Conservation (phyloP, 805 yeast genomes). For the Yamadazyma takamatsuzukensis region DNA sequence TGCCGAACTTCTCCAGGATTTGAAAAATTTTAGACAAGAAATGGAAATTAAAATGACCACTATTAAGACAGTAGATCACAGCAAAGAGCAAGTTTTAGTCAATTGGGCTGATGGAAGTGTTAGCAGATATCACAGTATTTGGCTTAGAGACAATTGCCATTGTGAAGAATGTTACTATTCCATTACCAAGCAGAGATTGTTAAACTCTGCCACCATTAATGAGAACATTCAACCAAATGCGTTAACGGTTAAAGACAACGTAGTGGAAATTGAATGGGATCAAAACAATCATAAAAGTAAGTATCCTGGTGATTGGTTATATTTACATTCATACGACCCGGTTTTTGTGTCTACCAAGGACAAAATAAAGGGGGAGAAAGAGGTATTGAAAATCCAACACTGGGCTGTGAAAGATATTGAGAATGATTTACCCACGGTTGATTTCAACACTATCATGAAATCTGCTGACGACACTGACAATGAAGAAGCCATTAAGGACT, state of each 20-base stretch:
- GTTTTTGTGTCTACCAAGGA: constrained; percentile 29
- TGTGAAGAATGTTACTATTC: constrained; percentile 52
- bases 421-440: constrained; percentile 43
- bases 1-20: no score
- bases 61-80: no score
- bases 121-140: constrained; percentile 43
- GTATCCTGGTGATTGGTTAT: constrained; percentile 41
- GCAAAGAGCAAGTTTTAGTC: no score
- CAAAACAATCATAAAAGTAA: constrained; percentile 35
- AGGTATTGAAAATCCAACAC: constrained; percentile 25
- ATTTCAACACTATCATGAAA: constrained; percentile 44
- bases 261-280: constrained; percentile 34
- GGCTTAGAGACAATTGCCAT: constrained; percentile 66
- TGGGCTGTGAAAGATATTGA: constrained; percentile 47
- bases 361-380: constrained; percentile 25
- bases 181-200: constrained; percentile 55
- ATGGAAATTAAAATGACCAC: no score
- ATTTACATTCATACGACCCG: constrained; percentile 51
- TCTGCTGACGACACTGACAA: constrained; percentile 23
- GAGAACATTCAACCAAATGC: constrained; percentile 22
- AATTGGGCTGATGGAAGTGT: constrained; percentile 1
- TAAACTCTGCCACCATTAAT: constrained; percentile 48
- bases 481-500: constrained; percentile 47
- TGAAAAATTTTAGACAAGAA: no score
- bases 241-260: constrained; percentile 9